phyloP scores from a whole-genome alignment of 495 filamentous ascomycete genomes.

The Neohortaea acidophila region DNA sequence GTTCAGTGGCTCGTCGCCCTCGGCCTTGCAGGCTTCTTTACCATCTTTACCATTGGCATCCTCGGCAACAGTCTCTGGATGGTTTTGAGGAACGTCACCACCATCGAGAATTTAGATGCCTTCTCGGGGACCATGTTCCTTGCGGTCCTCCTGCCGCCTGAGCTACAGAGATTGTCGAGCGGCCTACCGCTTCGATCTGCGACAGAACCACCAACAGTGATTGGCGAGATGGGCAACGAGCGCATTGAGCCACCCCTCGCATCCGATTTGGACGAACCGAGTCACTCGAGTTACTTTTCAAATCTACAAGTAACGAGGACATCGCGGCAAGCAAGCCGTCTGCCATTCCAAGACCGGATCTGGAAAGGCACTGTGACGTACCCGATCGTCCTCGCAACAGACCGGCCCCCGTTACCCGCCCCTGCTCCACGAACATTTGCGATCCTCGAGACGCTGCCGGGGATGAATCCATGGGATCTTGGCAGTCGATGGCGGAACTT shows the following conservation, averaged over 20 bases:
- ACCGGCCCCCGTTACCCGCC: constrained; percentile 9
- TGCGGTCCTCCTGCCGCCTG: constrained; percentile 43
- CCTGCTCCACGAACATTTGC: constrained; percentile 18
- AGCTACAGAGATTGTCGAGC: constrained; percentile 12
- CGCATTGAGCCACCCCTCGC: constrained; percentile 10
- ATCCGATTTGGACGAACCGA: constrained; percentile 18
- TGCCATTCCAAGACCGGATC: constrained; percentile 5
- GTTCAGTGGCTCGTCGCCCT: constrained; percentile 40
- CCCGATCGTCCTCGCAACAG: constrained; percentile 3
- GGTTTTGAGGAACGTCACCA: constrained; percentile 56
- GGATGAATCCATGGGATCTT: constrained; percentile 20
- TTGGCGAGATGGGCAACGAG: no score
- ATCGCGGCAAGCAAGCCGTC: constrained; percentile 1
- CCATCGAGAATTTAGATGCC: constrained; percentile 59
- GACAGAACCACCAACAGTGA: neutral
- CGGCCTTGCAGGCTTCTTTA: constrained; percentile 23
- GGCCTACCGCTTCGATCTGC: neutral
- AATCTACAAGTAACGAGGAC: neutral
- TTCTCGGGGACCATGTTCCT: constrained; percentile 51
- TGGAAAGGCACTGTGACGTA: constrained; percentile 18
- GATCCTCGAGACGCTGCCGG: constrained; percentile 17
- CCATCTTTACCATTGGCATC: constrained; percentile 62
- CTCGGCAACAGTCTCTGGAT: constrained; percentile 51
- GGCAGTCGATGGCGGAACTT: constrained; percentile 13
- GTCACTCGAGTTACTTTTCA: constrained; percentile 14